Conservation (phyloP, 768 basidiomycete species). For the Suillus variegatus region DNA sequence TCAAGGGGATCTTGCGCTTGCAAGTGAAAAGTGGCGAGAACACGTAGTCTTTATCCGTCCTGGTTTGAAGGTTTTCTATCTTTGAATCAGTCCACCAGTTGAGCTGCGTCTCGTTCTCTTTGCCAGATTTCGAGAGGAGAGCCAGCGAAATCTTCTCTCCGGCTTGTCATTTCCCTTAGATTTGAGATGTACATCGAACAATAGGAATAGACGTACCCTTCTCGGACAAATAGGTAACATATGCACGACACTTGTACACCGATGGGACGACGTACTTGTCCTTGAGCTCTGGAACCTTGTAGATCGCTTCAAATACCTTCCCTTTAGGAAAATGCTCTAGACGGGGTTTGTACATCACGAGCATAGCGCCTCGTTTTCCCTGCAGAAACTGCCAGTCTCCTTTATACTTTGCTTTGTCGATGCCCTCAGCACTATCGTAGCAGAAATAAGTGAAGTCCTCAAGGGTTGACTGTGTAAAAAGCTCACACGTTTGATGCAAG, state of each 20-base stretch:
- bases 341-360: constrained; percentile 36
- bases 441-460: not conserved
- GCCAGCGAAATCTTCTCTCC: constrained; percentile 28
- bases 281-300: constrained; percentile 25
- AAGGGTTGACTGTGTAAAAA: not conserved
- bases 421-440: constrained; percentile 17
- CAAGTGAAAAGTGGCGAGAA: constrained; percentile 29
- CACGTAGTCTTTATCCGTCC: constrained; percentile 16
- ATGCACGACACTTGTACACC: constrained; percentile 33
- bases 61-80: constrained; percentile 19
- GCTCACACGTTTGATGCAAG: constrained; percentile 15
- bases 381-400: constrained; percentile 34
- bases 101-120: constrained; percentile 12
- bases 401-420: constrained; percentile 33
- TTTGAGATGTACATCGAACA: not conserved
- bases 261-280: constrained; percentile 36
- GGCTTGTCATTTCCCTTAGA: constrained; percentile 13
- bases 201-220: constrained; percentile 17
- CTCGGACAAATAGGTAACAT: constrained; percentile 32
- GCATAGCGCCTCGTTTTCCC: constrained; percentile 32
- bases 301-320: constrained; percentile 27
- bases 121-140: constrained; percentile 12
- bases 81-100: constrained; percentile 26
- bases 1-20: constrained; percentile 16
- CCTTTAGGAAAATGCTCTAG: constrained; percentile 18